phyloP scores from a whole-genome alignment of 2,329 filamentous ascomycete genomes.

The Talaromyces piceae region DNA sequence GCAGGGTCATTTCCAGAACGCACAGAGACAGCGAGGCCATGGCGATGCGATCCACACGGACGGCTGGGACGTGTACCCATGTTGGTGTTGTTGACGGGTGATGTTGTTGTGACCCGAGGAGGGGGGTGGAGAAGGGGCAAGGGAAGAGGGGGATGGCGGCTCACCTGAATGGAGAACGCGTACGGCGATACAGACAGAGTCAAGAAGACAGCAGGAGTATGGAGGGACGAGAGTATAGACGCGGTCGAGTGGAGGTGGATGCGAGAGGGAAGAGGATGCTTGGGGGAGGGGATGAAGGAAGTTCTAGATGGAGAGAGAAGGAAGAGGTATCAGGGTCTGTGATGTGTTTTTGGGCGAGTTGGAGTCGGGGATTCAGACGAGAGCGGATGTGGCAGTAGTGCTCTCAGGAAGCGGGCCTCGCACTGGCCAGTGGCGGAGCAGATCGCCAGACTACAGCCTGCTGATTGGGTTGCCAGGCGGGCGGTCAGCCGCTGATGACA shows the following conservation, averaged over 20 bases:
- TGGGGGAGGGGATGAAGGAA: background rate
- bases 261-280: background rate
- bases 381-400: background rate
- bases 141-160: conserved; percentile 12
- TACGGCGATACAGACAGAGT: conserved; percentile 8
- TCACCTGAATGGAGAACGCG: conserved; percentile 13
- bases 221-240: conserved; percentile 10
- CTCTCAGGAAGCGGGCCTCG: conserved; percentile 6
- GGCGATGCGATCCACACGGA: conserved; percentile 5
- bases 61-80: background rate
- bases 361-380: conserved; percentile 6
- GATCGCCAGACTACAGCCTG: conserved; percentile 1
- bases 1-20: background rate
- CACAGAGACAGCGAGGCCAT: background rate
- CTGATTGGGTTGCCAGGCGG: conserved; percentile 9
- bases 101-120: conserved; percentile 8
- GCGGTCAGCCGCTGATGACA: conserved; percentile 8
- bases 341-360: conserved; percentile 11
- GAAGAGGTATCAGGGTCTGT: background rate
- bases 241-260: conserved; percentile 7
- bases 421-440: conserved; percentile 4
- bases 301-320: background rate
- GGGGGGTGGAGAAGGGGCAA: conserved; percentile 11
- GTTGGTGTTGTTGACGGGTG: conserved; percentile 1
- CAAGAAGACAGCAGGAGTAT: conserved; percentile 16